Base-by-base conservation (phyloP, 164 flowering plant species). In the Santalum album region DNA sequence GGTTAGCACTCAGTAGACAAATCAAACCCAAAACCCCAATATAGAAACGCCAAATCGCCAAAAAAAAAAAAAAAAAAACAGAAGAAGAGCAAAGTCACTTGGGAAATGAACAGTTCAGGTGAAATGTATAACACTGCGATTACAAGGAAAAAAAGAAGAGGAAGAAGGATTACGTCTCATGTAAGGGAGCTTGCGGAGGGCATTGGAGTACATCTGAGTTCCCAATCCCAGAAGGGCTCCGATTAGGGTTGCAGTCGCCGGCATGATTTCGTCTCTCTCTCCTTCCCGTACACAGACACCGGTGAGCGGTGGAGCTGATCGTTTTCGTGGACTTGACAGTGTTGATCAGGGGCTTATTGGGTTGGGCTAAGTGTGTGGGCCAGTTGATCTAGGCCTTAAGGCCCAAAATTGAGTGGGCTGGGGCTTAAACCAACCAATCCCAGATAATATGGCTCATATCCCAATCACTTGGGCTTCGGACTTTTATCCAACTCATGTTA, bases 181-280 rank as follows among this genome's bases (percentile, higher is more conserved):
- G 76, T 74, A 74, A 16, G 98, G 96, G 25, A 91, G 96, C 58
- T 91, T 91, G 43, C 98, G 90, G 58, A 91, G 96, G 62, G 89
- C 89, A 32, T 91, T 91, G 45, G 96, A 91, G 63, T 91, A 84
- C 82, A 91, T 70, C 82, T 91, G 98, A 57, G 94, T 89, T 32
- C 89, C 84, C 52, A 91, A 44, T 18, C 98, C 98, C 65, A 91
- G 64, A 6, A 88, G 69, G 15, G 89, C 96, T 67, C 98, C 98
- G 52, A 81, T 51, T 67, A 79, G 11, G 61, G 95, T 86, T 49
- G 92, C 81, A 36, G 69, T 77, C 66, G 58, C 46, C 66, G 87
- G 78, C 98, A 88, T 83, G 53, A 56, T 48, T 47, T 18, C 49
- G n/a, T n/a, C 53, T 39, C 44, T 6, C 25, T 45, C 16, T 23